Conservation (phyloP, 306 rosid genomes). For the Rosa multiflora region DNA sequence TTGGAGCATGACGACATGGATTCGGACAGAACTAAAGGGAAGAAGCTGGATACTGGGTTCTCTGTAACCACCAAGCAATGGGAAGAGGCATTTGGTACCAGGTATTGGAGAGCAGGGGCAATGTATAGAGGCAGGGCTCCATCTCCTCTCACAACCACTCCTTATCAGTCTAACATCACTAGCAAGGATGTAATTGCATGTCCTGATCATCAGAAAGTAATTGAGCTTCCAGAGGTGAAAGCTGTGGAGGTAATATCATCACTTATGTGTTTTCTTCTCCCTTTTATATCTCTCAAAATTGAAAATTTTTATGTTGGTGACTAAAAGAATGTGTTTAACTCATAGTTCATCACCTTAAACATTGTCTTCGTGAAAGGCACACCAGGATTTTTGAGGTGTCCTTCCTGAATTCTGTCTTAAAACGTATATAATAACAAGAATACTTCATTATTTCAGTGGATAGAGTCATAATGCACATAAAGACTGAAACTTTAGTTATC, state of each 20-base stretch:
- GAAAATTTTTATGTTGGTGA: not conserved
- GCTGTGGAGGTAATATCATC: conserved; percentile 64
- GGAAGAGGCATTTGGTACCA: conserved; percentile 83
- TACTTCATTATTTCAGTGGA: not conserved
- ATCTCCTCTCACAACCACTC: conserved; percentile 53
- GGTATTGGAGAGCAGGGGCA: conserved; percentile 96
- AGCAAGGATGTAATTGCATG: conserved; percentile 44
- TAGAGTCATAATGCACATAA: not conserved
- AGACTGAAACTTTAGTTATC: not conserved
- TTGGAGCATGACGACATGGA: conserved; percentile 97
- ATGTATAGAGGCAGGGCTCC: conserved; percentile 85
- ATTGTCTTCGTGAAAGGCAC: not conserved
- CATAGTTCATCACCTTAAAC: not conserved
- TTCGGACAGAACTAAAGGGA: conserved; percentile 84
- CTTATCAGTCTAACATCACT: conserved; percentile 38
- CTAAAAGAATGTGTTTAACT: not conserved
- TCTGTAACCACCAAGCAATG: conserved; percentile 91
- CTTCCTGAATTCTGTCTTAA: not conserved
- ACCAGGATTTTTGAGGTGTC: not conserved
- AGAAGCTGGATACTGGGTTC: conserved; percentile 89
- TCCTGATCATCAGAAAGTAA: conserved; percentile 36
- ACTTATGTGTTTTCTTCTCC: not conserved
- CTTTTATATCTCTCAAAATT: no score
- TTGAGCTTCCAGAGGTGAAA: conserved; percentile 60
- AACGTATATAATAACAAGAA: not conserved